Conservation (phyloP, 169 alveolate species). For the Plasmodium ovale region DNA sequence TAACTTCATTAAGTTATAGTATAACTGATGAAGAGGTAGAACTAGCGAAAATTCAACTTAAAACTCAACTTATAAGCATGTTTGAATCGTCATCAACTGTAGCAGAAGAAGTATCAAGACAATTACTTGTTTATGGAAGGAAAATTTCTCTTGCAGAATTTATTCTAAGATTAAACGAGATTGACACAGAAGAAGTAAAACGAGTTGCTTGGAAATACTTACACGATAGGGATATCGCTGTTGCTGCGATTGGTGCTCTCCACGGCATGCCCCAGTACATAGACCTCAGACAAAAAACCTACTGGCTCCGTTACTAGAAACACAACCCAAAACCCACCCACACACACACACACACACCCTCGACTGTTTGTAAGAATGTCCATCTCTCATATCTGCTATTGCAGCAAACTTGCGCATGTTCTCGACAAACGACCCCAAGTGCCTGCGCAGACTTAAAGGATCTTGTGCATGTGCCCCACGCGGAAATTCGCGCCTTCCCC, state of each 20-base stretch:
- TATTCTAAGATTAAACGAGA: slow-evolving; percentile 84
- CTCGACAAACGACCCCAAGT: too few relatives aligned
- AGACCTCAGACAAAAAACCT: slow-evolving; percentile 86
- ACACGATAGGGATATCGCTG: slow-evolving; percentile 88
- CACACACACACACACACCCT: not conserved
- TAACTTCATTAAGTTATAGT: slow-evolving; percentile 87
- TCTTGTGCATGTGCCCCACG: too few relatives aligned
- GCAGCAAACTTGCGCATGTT: too few relatives aligned
- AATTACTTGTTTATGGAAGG: slow-evolving; percentile 88
- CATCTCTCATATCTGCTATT: too few relatives aligned
- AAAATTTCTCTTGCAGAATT: slow-evolving; percentile 88
- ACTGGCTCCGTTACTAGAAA: slow-evolving; percentile 84
- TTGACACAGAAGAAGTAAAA: slow-evolving; percentile 89
- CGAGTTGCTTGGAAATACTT: slow-evolving; percentile 90
- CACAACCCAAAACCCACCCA: not conserved
- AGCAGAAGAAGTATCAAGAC: slow-evolving; percentile 90
- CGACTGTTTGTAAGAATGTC: too few relatives aligned
- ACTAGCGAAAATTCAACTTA: slow-evolving; percentile 86
- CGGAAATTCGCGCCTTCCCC: too few relatives aligned
- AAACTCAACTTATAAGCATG: slow-evolving; percentile 85
- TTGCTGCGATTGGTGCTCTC: slow-evolving; percentile 87
- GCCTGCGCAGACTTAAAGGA: too few relatives aligned
- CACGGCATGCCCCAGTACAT: slow-evolving; percentile 87
- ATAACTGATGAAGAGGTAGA: slow-evolving; percentile 88
- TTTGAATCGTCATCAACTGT: slow-evolving; percentile 87